These are phyloP conservation scores for Stephanodiscus minutulus DNA, from an alignment of 108 stramenopile species.

Conservation along the genomic window DNA sequence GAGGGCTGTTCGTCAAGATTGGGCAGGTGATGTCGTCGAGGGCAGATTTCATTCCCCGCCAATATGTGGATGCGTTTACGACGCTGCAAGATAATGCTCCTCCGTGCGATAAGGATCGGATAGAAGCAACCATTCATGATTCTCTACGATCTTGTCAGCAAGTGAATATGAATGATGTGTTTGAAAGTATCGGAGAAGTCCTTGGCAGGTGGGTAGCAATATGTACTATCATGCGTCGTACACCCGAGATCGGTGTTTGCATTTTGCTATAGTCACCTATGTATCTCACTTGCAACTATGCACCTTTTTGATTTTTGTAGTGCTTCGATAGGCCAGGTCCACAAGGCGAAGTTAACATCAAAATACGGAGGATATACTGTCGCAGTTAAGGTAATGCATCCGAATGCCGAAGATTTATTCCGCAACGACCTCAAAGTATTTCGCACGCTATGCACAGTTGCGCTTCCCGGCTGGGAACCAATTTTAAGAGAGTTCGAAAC, in stretches of 20 bases:
- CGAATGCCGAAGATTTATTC: constrained; percentile 62
- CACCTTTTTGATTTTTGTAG: constrained; percentile 12
- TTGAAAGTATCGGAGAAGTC: constrained; percentile 61
- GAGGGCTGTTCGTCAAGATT: constrained; percentile 63
- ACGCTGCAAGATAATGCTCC: constrained; percentile 70
- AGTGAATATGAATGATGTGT: constrained; percentile 60
- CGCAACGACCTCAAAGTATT: constrained; percentile 73
- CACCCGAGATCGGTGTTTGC: no score
- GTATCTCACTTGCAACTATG: neutral
- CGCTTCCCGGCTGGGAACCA: constrained; percentile 71
- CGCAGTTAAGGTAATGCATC: constrained; percentile 79
- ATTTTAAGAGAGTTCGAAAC: constrained; percentile 65
- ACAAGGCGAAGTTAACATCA: constrained; percentile 53
- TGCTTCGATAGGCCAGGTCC: constrained; percentile 75
- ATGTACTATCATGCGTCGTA: neutral
- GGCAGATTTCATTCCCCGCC: constrained; percentile 72
- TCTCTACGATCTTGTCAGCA: constrained; percentile 37
- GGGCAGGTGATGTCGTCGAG: constrained; percentile 65
- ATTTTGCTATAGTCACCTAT: no score
- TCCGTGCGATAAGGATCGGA: constrained; percentile 53
- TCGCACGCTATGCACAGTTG: constrained; percentile 64
- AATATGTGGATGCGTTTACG: constrained; percentile 63
- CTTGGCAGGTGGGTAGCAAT: constrained; percentile 37
- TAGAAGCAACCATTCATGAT: constrained; percentile 44
- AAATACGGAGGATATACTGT: constrained; percentile 39